These are phyloP conservation scores for Astragalus membranaceus DNA, from an alignment of 306 rosid species.

Conservation along the genomic window DNA sequence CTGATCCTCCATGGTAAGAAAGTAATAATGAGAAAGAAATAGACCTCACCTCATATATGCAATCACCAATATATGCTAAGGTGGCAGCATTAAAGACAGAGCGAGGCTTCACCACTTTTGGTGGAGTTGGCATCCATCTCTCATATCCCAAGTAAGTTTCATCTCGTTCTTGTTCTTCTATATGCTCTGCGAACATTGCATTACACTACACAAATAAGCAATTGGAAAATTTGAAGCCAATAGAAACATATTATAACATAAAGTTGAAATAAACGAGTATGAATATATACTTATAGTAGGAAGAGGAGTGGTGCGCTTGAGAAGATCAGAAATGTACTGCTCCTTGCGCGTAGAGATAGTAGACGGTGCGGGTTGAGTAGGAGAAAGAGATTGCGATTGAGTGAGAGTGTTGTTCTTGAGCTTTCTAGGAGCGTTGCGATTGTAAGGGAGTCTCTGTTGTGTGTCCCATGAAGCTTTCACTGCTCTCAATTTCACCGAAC, in stretches of 20 bases:
- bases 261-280: neutral
- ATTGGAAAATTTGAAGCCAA: neutral
- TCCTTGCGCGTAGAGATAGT: conserved; percentile 10
- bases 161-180: conserved; percentile 16
- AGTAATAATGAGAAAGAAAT: neutral
- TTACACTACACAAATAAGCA: neutral
- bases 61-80: conserved; percentile 77
- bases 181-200: neutral
- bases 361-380: conserved; percentile 10
- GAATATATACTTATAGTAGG: conserved; percentile 23
- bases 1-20: too few species aligned
- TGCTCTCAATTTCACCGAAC: conserved; percentile 19
- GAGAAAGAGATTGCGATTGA: neutral
- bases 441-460: conserved; percentile 58
- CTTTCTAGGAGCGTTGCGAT: conserved; percentile 80
- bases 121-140: conserved; percentile 76
- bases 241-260: too few species aligned
- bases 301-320: conserved; percentile 43
- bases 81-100: conserved; percentile 71
- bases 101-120: conserved; percentile 78
- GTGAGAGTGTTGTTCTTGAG: conserved; percentile 32
- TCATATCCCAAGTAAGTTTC: conserved; percentile 68
- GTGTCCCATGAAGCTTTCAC: conserved; percentile 72
- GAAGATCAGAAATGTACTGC: conserved; percentile 46
- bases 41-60: conserved; percentile 61